Percentiles rank a stretch among this genome's conserved stretches.
These are phyloP conservation scores for Aspergillus novofumigatus DNA, from an alignment of 2,329 filamentous ascomycete species.

Conservation along the genomic window DNA sequence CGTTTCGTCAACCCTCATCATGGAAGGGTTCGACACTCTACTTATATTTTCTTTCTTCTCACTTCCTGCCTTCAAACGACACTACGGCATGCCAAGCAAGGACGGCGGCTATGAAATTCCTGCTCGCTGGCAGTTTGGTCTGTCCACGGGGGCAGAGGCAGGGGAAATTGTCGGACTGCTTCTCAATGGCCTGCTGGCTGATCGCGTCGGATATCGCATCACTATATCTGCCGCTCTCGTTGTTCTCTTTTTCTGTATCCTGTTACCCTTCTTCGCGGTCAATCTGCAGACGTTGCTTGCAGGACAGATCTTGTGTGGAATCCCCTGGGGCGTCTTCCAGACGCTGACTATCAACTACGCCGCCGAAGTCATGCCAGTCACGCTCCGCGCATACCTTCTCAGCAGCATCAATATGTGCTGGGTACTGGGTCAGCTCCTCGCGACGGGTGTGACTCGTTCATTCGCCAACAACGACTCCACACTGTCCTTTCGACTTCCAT, in stretches of 20 bases:
- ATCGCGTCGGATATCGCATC: conserved; percentile 25
- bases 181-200: conserved; percentile 17
- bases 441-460: background rate
- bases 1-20: conserved; percentile 22
- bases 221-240: conserved; percentile 23
- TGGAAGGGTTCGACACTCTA: conserved; percentile 25
- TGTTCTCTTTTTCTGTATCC: conserved; percentile 25
- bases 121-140: conserved; percentile 25
- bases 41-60: conserved; percentile 18
- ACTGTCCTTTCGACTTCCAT: conserved; percentile 34
- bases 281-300: conserved; percentile 32
- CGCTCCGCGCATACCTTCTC: conserved; percentile 32
- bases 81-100: conserved; percentile 17
- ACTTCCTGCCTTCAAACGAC: conserved; percentile 18
- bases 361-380: conserved; percentile 36
- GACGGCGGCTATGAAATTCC: conserved; percentile 17
- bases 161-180: conserved; percentile 17
- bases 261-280: conserved; percentile 40
- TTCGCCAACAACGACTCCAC: background rate
- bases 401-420: conserved; percentile 22
- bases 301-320: conserved; percentile 37
- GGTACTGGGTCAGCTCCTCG: background rate
- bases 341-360: conserved; percentile 37
- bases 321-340: conserved; percentile 36
- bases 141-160: conserved; percentile 8